Percentiles rank a stretch among this genome's conserved stretches.
Evolutionary conservation across 805 yeast genomes (phyloP).

Genomic region (Brettanomyces nanus): DNA sequence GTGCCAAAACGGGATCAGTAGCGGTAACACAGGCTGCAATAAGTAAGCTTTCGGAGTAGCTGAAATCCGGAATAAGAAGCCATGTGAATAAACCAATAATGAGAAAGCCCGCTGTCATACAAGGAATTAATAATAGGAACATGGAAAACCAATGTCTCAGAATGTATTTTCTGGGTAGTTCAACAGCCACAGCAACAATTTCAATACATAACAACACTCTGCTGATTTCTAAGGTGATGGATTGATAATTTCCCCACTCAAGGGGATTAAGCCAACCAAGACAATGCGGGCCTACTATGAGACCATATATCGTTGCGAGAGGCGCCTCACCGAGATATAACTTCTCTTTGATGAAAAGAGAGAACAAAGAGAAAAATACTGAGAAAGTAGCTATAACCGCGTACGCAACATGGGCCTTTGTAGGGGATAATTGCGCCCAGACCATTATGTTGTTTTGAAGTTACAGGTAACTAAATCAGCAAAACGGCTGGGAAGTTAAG

Average conservation of each 20-base stretch:
- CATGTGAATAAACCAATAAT: conserved; percentile 56
- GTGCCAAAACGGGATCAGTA: conserved; percentile 69
- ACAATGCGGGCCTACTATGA: conserved; percentile 53
- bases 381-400: conserved; percentile 58
- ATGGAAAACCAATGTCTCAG: conserved; percentile 51
- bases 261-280: conserved; percentile 49
- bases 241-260: conserved; percentile 48
- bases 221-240: conserved; percentile 49
- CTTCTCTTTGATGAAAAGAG: conserved; percentile 50
- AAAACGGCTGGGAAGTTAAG: no score
- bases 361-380: conserved; percentile 47
- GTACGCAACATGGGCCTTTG: conserved; percentile 32
- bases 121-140: conserved; percentile 51
- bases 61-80: conserved; percentile 49
- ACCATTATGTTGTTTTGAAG: conserved; percentile 16
- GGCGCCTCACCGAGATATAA: conserved; percentile 61
- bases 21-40: conserved; percentile 70
- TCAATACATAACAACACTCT: conserved; percentile 63
- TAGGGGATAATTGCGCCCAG: conserved; percentile 25
- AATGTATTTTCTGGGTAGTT: conserved; percentile 61
- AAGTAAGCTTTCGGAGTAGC: conserved; percentile 47
- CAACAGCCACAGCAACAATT: conserved; percentile 66
- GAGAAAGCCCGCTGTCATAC: conserved; percentile 67
- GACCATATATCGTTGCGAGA: conserved; percentile 55
- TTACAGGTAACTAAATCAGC: neutral